These are phyloP conservation scores for Cercospora canescens DNA, from an alignment of 2,329 filamentous ascomycete genomes.

Conservation along the genomic window DNA sequence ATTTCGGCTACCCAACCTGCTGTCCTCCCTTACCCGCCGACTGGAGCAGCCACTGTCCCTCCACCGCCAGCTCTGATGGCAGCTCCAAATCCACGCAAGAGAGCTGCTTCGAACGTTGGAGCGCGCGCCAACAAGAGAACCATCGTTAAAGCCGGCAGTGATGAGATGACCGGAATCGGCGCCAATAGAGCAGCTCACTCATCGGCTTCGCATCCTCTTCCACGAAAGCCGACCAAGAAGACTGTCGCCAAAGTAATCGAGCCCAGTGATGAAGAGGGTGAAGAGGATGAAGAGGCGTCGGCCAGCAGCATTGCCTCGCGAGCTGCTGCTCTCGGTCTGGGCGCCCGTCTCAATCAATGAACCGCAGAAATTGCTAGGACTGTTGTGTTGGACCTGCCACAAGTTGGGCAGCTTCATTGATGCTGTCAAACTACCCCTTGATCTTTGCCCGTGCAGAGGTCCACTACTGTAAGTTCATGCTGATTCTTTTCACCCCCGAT, in stretches of 20 bases:
- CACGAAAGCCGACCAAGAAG: slow-evolving; percentile 1
- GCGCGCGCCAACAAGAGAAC: neutral
- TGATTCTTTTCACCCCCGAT: no score
- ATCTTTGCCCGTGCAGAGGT: neutral
- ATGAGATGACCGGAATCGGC: neutral
- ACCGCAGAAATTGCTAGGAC: neutral
- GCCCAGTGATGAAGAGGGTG: neutral
- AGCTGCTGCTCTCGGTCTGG: slow-evolving; percentile 8
- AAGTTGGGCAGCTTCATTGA: neutral
- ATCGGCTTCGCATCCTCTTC: neutral
- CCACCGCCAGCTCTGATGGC: neutral
- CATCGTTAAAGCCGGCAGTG: neutral
- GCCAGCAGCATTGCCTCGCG: neutral
- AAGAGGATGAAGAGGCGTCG: neutral
- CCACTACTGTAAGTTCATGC: neutral
- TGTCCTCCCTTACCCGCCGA: neutral
- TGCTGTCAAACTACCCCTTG: neutral
- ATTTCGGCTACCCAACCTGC: neutral
- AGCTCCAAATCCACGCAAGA: slow-evolving; percentile 5
- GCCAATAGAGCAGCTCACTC: neutral
- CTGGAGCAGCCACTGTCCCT: neutral
- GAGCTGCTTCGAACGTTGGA: slow-evolving; percentile 3
- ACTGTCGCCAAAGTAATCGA: neutral
- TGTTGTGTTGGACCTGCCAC: neutral
- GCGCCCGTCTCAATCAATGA: neutral